These are phyloP conservation scores for Claviceps humidiphila DNA, from an alignment of 2,329 filamentous ascomycete species.

Conservation along the genomic window DNA sequence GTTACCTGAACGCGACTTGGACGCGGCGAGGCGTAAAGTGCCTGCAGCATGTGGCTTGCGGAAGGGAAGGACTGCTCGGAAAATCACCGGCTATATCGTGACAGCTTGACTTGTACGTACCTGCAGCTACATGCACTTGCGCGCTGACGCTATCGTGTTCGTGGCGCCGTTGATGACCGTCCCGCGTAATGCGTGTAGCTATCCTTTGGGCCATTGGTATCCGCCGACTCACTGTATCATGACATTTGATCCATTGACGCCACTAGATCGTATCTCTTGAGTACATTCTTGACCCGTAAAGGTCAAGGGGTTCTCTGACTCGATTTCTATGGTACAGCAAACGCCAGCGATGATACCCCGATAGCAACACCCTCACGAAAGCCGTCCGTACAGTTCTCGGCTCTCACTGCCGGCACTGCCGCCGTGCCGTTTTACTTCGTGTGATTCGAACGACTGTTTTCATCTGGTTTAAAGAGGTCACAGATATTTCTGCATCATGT, in stretches of 20 bases:
- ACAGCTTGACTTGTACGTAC: neutral
- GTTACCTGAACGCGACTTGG: neutral
- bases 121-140: neutral
- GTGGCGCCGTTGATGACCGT: neutral
- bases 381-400: slow-evolving; percentile 23
- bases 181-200: neutral
- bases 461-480: neutral
- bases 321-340: neutral
- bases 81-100: neutral
- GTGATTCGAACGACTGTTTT: neutral
- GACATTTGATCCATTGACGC: neutral
- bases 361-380: slow-evolving; percentile 21
- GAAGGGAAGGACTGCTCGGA: neutral
- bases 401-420: slow-evolving; percentile 9
- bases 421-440: neutral
- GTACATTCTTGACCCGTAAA: neutral
- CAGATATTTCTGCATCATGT: slow-evolving; percentile 35
- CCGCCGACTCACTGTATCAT: neutral
- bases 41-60: slow-evolving; percentile 12
- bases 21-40: slow-evolving; percentile 1
- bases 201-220: neutral
- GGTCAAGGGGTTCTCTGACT: neutral
- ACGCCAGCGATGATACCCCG: slow-evolving; percentile 35
- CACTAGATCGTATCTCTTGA: neutral
- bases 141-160: slow-evolving; percentile 6